Conservation (phyloP, 1,139 yeast species). For the Pichia sp. region DNA sequence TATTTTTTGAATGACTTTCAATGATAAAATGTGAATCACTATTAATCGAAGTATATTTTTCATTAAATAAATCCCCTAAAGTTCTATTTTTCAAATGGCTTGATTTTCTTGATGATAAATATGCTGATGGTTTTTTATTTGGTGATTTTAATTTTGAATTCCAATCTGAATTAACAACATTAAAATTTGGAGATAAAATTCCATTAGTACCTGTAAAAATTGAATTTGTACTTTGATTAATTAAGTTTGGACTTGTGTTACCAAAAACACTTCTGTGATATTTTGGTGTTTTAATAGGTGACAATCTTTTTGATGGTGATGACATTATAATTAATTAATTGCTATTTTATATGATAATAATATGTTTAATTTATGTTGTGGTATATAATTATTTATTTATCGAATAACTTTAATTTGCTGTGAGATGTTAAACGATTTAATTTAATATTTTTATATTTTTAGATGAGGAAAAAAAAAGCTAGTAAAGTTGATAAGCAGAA, state of each 20-base stretch:
- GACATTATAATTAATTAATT: not conserved
- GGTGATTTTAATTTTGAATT: slow-evolving; percentile 4
- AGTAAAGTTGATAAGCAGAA: too few relatives aligned
- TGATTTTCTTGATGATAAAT: slow-evolving; percentile 2
- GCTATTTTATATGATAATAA: too few relatives aligned
- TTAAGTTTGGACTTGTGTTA: slow-evolving; percentile 26
- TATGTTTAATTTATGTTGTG: too few relatives aligned
- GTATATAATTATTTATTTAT: too few relatives aligned
- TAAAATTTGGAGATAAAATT: slow-evolving; percentile 29
- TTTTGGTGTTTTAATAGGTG: slow-evolving; percentile 19
- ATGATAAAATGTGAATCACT: too few relatives aligned
- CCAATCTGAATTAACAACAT: slow-evolving; percentile 31
- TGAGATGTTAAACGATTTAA: too few relatives aligned
- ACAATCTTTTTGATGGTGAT: slow-evolving; percentile 10
- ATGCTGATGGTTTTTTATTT: not conserved
- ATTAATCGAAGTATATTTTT: slow-evolving; percentile 3
- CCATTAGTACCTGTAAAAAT: slow-evolving; percentile 25
- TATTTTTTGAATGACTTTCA: not conserved
- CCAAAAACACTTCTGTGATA: slow-evolving; percentile 28
- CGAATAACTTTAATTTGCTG: too few relatives aligned
- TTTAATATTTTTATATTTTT: too few relatives aligned
- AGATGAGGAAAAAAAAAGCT: too few relatives aligned
- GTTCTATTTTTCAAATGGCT: slow-evolving; percentile 7
- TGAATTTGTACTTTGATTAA: slow-evolving; percentile 25
- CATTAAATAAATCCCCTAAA: slow-evolving; percentile 12